Evolutionary conservation across 768 basidiomycete genomes (phyloP), one percentile per base, ranked within the genome.

Genomic region (Macrolepiota albuminosa): DNA sequence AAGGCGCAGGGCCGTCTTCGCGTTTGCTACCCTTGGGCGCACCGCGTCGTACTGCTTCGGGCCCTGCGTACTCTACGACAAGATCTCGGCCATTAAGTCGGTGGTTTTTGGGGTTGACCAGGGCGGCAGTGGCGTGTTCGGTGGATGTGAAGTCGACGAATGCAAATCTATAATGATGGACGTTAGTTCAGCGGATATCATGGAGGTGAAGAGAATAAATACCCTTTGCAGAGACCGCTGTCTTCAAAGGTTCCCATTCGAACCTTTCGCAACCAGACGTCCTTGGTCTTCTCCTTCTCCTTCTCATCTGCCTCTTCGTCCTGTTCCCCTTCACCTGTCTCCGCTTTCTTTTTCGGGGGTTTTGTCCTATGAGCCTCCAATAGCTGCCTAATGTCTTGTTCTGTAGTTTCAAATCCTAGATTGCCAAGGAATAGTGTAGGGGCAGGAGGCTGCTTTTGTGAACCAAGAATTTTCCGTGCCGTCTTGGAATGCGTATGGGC

Each of bases 161-260:
- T 0, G 91, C 94, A 76, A 93, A 98, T 16, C 96, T 98, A 69
- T 29, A 9, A 43, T 10, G 26, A 29, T 6, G 11, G 14, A 33
- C n/a, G 56, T 58, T 42, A 58, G 21, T 42, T 31, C 21, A n/a
- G 34, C 60, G 26, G 31, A 42, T 31, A 37, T 43, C 34, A 33
- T 49, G 8, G 33, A 34, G 26, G 13, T 52, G 13, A 42, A 48
- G 29, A 48, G 33, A 29, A 39, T 29, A 37, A 29, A 39, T 29
- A 97, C 96, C 96, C 96, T 80, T 98, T 99, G 76, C 96, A 98
- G 56, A 84, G 74, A 9, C 96, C 97, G 52, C 85, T 91, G 72
- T 99, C 96, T 70, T 98, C 94, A 64, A 99, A 99, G 18, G 95
- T 95, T 4, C 94, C 95, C 83, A 99, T 82, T 6, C 96, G 85